phyloP scores from a whole-genome alignment of 2,329 filamentous ascomycete genomes.

The Fusarium concolor region DNA sequence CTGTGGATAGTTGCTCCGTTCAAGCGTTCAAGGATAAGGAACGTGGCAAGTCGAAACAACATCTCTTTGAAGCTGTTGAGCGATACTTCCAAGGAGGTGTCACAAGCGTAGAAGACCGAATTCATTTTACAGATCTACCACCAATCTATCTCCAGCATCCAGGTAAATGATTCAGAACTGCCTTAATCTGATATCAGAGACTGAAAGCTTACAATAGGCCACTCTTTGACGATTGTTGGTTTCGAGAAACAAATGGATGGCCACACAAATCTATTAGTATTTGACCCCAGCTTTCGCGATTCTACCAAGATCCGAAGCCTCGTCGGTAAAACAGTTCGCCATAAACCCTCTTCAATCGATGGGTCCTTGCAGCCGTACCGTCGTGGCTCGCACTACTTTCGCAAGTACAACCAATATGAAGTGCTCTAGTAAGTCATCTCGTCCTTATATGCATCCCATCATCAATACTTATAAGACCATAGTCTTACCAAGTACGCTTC shows the following conservation, averaged over 20 bases:
- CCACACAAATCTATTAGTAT: slow-evolving; percentile 78
- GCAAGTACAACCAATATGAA: slow-evolving; percentile 82
- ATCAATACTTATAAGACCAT: slow-evolving; percentile 9
- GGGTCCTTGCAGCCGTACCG: slow-evolving; percentile 78
- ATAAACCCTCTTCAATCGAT: slow-evolving; percentile 52
- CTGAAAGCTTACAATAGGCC: slow-evolving; percentile 62
- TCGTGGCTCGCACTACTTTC: slow-evolving; percentile 74
- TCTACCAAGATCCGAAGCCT: slow-evolving; percentile 71
- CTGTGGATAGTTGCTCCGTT: slow-evolving; percentile 66
- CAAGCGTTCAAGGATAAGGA: slow-evolving; percentile 66
- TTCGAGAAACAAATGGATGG: slow-evolving; percentile 77
- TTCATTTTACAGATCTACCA: slow-evolving; percentile 78
- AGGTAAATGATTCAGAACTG: slow-evolving; percentile 56
- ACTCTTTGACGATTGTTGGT: slow-evolving; percentile 91
- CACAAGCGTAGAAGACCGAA: slow-evolving; percentile 58
- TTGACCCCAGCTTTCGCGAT: slow-evolving; percentile 86
- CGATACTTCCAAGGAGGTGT: slow-evolving; percentile 75
- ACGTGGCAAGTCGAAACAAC: slow-evolving; percentile 58
- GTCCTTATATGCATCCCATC: background rate
- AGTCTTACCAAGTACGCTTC: slow-evolving; percentile 38
- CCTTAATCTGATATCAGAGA: background rate
- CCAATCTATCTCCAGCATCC: slow-evolving; percentile 93
- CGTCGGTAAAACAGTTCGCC: slow-evolving; percentile 60
- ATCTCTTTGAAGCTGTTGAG: slow-evolving; percentile 76
- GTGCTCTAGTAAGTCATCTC: slow-evolving; percentile 70